Evolutionary conservation across 257 asterid genomes (phyloP).

Genomic region (Fraxinus americana): DNA sequence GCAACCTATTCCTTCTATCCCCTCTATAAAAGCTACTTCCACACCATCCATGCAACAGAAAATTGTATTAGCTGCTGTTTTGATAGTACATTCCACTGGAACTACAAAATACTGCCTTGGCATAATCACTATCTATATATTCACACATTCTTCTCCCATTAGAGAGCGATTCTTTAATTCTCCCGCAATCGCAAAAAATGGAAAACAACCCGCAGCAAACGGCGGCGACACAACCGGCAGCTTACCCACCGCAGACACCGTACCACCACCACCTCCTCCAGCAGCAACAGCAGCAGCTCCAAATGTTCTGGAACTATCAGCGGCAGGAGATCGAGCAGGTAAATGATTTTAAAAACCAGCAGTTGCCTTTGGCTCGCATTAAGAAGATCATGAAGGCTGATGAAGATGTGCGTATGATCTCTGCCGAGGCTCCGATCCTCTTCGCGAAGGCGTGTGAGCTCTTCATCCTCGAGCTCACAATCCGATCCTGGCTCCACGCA

Average conservation of each 20-base stretch:
- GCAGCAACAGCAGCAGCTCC: conserved; percentile 82
- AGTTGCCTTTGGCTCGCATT: conserved; percentile 86
- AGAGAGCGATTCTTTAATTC: background rate
- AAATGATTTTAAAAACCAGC: conserved; percentile 89
- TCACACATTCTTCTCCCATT: background rate
- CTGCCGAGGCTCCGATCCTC: conserved; percentile 91
- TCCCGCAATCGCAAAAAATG: conserved; percentile 33
- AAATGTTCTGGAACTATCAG: conserved; percentile 74
- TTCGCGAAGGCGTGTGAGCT: conserved; percentile 96
- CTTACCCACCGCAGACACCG: conserved; percentile 54
- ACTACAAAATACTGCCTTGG: background rate
- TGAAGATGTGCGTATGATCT: conserved; percentile 93
- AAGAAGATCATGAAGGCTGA: conserved; percentile 97
- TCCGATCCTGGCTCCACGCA: conserved; percentile 95
- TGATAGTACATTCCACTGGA: background rate
- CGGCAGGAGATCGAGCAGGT: conserved; percentile 78
- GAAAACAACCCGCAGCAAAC: conserved; percentile 75
- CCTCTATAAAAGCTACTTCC: background rate
- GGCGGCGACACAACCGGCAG: conserved; percentile 48
- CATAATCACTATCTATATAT: background rate
- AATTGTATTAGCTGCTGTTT: background rate
- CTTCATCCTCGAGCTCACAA: conserved; percentile 88
- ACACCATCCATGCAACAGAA: background rate
- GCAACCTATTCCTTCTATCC: background rate
- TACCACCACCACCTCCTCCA: conserved; percentile 74